Conservation (phyloP, 2,329 filamentous ascomycete genomes). For the Talaromyces sp. region DNA sequence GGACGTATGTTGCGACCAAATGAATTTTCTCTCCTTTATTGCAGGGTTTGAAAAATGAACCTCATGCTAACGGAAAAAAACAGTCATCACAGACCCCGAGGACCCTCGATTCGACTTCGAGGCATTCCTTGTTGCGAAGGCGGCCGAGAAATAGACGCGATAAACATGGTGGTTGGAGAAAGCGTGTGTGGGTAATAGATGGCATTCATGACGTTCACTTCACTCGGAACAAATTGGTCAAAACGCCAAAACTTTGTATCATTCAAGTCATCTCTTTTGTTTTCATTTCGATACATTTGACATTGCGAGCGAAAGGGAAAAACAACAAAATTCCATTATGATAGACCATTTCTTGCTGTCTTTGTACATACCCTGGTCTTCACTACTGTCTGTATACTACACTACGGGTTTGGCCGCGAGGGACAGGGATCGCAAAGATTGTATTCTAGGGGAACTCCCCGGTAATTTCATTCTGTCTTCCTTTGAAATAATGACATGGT, state of each 20-base stretch:
- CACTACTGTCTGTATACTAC: slow-evolving; percentile 35
- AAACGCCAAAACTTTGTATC: slow-evolving; percentile 34
- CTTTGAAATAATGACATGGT: not conserved
- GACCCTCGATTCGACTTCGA: slow-evolving; percentile 93
- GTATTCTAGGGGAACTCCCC: not conserved
- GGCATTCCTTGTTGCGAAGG: slow-evolving; percentile 67
- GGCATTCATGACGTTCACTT: slow-evolving; percentile 11
- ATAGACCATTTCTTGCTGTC: slow-evolving; percentile 26
- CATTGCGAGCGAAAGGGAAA: slow-evolving; percentile 38
- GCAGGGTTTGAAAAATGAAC: not conserved
- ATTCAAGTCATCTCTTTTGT: slow-evolving; percentile 27
- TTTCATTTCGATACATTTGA: slow-evolving; percentile 32
- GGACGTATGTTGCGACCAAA: slow-evolving; percentile 29
- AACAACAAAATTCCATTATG: slow-evolving; percentile 30
- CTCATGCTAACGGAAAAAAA: slow-evolving; percentile 14
- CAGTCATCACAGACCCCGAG: slow-evolving; percentile 70
- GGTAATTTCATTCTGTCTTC: slow-evolving; percentile 1
- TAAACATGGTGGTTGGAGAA: slow-evolving; percentile 16
- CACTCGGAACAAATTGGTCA: slow-evolving; percentile 24
- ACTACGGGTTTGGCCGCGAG: slow-evolving; percentile 31
- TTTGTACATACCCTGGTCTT: slow-evolving; percentile 40
- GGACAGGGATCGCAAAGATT: slow-evolving; percentile 23
- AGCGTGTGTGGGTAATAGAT: slow-evolving; percentile 26
- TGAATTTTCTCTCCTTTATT: not conserved
- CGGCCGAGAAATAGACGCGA: slow-evolving; percentile 36